Evolutionary conservation across 768 basidiomycete species (phyloP), one percentile per base, ranked within the genome.

Genomic region (Leccinellum luteum): DNA sequence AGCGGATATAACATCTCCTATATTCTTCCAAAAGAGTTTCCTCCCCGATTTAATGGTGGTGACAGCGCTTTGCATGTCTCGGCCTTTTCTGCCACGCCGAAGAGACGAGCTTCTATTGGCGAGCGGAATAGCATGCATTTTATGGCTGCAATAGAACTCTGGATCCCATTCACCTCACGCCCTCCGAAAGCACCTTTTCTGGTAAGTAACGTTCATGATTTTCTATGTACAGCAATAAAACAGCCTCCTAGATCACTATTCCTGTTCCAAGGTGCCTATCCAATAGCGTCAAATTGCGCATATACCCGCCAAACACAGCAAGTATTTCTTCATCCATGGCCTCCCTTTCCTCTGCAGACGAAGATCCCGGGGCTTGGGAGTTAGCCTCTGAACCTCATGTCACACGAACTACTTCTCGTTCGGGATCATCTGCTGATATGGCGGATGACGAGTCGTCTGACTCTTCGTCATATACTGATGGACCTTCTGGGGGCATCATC

Each of bases 371-470:
- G 30, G 70, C 83, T 44, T 92, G 90, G 90, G 89, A 89, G 60
- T 76, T 92, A 35, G 84, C 86, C 1, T 85, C 86, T 1, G 90
- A 92, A 44, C 90, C 90, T 10, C 82, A 81, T 69, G 89, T 92
- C 56, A 82, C 87, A 10, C 84, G 87, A 32, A 76, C 68, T 28
- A 57, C 76, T 6, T 79, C 82, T 13, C 81, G 86, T 32, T 72
- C 82, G 1, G 79, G 79, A 51, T 86, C 87, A 6, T 85, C 85
- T 64, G 84, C 78, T 43, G 80, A 87, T 64, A 85, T 90, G 65
- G 90, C 90, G 0, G 90, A 92, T 61, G 90, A 91, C 62, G 90
- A 92, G 66, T 87, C 88, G 3, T 88, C 87, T 41, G 90, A 91
- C 66, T 86, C 88, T 1, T 85, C 77, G 70, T 34, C 80, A 69